Percentiles rank a stretch among this genome's conserved stretches.
These are phyloP conservation scores for Thalassiosira profunda DNA, from an alignment of 108 stramenopile species.

Conservation along the genomic window DNA sequence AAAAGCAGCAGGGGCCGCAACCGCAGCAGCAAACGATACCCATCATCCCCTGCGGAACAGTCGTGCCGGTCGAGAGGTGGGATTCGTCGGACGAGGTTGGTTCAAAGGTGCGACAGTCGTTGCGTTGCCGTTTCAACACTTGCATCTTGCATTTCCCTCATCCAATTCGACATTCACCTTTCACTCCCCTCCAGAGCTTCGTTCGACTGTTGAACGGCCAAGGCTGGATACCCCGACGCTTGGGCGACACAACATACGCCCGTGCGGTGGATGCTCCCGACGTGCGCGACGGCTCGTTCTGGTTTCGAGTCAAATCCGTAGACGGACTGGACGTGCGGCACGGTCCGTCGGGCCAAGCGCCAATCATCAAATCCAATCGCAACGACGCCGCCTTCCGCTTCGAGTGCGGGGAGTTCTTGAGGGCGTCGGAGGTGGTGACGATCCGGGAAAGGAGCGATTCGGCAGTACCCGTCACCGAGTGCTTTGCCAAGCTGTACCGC, in stretches of 20 bases:
- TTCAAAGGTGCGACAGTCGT: neutral
- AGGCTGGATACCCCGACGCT: conserved; percentile 80
- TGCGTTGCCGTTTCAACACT: neutral
- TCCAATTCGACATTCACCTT: conserved; percentile 1
- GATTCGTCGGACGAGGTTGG: no score
- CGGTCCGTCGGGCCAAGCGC: conserved; percentile 76
- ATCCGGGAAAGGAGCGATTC: conserved; percentile 17
- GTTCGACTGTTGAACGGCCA: conserved; percentile 74
- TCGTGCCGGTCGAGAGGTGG: conserved; percentile 71
- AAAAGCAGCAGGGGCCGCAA: neutral
- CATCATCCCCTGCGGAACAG: conserved; percentile 74
- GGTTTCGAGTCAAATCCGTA: conserved; percentile 74
- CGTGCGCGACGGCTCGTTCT: conserved; percentile 81
- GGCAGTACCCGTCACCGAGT: conserved; percentile 42
- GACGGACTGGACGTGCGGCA: conserved; percentile 76
- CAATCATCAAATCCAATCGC: conserved; percentile 72
- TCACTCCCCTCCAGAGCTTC: conserved; percentile 39
- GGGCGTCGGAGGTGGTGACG: conserved; percentile 85
- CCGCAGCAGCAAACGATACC: conserved; percentile 3
- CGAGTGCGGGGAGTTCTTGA: conserved; percentile 90
- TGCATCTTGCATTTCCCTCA: neutral
- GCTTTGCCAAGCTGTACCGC: conserved; percentile 88
- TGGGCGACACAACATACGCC: conserved; percentile 19
- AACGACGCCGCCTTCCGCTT: conserved; percentile 75
- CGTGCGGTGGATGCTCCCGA: conserved; percentile 61